A percentile compares a stretch with the other conserved stretches of the same genome.
Conservation (phyloP, 2,329 filamentous ascomycete genomes). For the Scleromitrula shiraiana region DNA sequence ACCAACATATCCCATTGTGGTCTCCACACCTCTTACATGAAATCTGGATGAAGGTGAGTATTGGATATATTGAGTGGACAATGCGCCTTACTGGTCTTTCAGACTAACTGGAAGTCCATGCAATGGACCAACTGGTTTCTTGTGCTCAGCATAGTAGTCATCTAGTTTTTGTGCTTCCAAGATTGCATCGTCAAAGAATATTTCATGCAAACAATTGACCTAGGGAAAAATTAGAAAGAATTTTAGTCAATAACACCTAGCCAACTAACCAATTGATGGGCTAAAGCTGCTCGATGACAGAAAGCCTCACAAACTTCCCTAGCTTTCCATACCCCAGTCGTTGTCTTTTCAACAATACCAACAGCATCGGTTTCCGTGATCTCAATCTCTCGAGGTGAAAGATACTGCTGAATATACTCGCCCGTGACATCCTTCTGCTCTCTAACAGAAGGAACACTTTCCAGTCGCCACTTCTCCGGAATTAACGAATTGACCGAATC, state of each 20-base stretch:
- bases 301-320: constrained; percentile 46
- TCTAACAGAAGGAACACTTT: constrained; percentile 32
- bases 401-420: constrained; percentile 46
- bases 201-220: constrained; percentile 52
- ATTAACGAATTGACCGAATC: constrained; percentile 45
- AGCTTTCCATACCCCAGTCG: constrained; percentile 46
- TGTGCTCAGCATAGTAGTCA: constrained; percentile 36
- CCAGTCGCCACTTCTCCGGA: constrained; percentile 45
- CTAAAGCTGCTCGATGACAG: constrained; percentile 45
- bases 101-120: constrained; percentile 35
- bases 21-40: constrained; percentile 28
- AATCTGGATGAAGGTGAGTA: constrained; percentile 12
- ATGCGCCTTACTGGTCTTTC: constrained; percentile 29
- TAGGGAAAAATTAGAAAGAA: constrained; percentile 31
- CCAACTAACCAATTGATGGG: constrained; percentile 50
- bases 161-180: constrained; percentile 43
- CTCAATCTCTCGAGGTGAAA: constrained; percentile 44
- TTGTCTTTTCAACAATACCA: constrained; percentile 46
- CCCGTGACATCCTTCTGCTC: constrained; percentile 50
- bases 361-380: constrained; percentile 55
- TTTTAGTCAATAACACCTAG: constrained; percentile 33
- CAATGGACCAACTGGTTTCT: constrained; percentile 31
- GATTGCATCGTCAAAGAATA: constrained; percentile 47
- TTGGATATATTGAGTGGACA: no score
- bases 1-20: constrained; percentile 53